These are phyloP conservation scores for Acacia pycnantha DNA, from an alignment of 331 rosid species.

Conservation along the genomic window DNA sequence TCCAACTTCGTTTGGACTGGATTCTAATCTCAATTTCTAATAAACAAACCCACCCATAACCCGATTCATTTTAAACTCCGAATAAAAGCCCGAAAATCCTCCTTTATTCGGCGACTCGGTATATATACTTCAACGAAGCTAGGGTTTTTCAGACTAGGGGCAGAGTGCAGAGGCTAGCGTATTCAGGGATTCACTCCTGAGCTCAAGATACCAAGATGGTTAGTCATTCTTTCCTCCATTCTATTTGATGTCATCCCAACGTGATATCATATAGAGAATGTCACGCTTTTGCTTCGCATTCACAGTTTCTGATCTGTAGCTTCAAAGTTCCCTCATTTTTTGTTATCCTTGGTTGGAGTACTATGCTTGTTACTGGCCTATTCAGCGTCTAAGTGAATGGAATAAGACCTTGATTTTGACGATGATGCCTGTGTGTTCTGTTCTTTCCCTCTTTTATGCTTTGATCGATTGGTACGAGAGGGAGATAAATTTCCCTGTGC, in stretches of 20 bases:
- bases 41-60: background rate
- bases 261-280: background rate
- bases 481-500: background rate
- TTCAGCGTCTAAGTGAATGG: background rate
- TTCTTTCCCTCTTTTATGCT: background rate
- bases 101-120: background rate
- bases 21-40: background rate
- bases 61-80: background rate
- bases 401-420: background rate
- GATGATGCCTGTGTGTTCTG: background rate
- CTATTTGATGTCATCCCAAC: background rate
- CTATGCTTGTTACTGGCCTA: background rate
- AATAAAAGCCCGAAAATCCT: background rate
- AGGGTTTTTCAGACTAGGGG: background rate
- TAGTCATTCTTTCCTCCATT: background rate
- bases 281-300: background rate
- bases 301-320: background rate
- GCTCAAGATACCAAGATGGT: background rate
- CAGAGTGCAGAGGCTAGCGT: background rate
- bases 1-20: background rate
- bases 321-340: background rate
- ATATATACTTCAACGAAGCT: background rate
- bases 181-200: background rate
- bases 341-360: background rate
- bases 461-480: too few species aligned